Base-by-base conservation (phyloP, 371 early-diverging fungal species). In the Lichtheimia corymbifera region DNA sequence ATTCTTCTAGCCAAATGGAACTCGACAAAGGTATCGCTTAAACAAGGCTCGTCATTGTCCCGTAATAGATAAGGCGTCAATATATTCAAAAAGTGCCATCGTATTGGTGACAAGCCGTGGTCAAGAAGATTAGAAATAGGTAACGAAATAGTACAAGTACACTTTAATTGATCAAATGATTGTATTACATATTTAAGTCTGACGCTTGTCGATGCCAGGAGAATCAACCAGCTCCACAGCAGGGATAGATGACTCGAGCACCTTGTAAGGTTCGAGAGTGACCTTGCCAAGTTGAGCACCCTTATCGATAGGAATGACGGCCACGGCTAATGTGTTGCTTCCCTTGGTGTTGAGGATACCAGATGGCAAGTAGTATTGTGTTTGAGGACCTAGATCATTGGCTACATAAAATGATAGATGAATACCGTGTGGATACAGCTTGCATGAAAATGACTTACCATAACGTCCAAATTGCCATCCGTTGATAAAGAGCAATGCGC, bases 381-480 rank as follows among this genome's bases (percentile, higher is more conserved):
- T 58, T 53, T 67, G 67, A 2, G 67, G 67, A 15, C 67, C 67
- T 5, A 67, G 49, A 25, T 62, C 67, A 50, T 67, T 67, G 50
- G 59, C 67, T 64, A 40, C n/a, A n/a, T 22, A 22, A 20, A 27
- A 12, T 14, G n/a, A n/a, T 9, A 52, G 52, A 24, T 25, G 25
- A 52, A 5, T 52, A 22, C 14, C 52, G 5, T 4, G 6, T 25
- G 5, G 2, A 15, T 25, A 35, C 11, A 35, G 11, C 35, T 35
- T 35, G 35, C 11, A 35, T 35, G 35, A 35, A 11, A 35, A 35
- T 11, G 7, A 54, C 28, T 44, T 30, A 58, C 65, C 65, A 44
- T 67, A 67, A 18, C 61, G 61, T 15, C 69, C 69, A 17, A 68
- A 50, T 35, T 68, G 65, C 70, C 70, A 69, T 4, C 70, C 70